Evolutionary conservation across 805 yeast genomes (phyloP), one percentile per base, ranked within the genome.

Genomic region (Ogataea chonburiensis): DNA sequence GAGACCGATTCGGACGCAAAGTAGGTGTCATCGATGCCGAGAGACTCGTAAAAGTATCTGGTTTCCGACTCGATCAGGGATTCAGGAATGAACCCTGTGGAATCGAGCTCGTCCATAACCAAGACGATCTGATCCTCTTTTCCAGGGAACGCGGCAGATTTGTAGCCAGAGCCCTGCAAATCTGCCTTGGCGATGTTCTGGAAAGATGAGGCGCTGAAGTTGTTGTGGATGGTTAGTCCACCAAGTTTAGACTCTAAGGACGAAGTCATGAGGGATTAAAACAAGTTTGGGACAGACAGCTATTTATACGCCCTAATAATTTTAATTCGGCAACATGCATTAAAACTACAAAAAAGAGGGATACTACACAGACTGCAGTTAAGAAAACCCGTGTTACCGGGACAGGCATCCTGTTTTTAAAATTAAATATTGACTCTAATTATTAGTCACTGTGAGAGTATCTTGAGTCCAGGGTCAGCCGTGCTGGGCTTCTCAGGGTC

Each of bases 11-110:
- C 96, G 45, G 83, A 77, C 27, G 93, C 93, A 58, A 91, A 89
- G 63, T 85, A 91, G 19, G 86, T 81, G 56, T 88, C 96, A 56
- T 89, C 96, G 42, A 91, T 87, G 17, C 96, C 96, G 47, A 91
- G 71, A 25, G 75, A 64, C 40, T 83, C 77, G 67, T 93, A 93
- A 60, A 91, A 89, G 94, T 96, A 88, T 42, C 71, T 75, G 6
- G 91, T 81, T 64, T 91, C 98, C 37, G 74, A 69, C 62, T 88
- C 96, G 47, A 91, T 85, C 51, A 87, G 70, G 38, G 75, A 64
- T 51, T 85, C 95, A 7, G 98, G 98, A 43, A 91, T 85, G 56
- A 91, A 86, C 0, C 96, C 98, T 21, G 81, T 77, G 36, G 74
- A 70, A 57, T 87, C 95, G 38, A 91, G 66, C 25, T 78, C 70